Evolutionary conservation across 306 rosid genomes (phyloP).

Genomic region (Hippophae gyantsensis): DNA sequence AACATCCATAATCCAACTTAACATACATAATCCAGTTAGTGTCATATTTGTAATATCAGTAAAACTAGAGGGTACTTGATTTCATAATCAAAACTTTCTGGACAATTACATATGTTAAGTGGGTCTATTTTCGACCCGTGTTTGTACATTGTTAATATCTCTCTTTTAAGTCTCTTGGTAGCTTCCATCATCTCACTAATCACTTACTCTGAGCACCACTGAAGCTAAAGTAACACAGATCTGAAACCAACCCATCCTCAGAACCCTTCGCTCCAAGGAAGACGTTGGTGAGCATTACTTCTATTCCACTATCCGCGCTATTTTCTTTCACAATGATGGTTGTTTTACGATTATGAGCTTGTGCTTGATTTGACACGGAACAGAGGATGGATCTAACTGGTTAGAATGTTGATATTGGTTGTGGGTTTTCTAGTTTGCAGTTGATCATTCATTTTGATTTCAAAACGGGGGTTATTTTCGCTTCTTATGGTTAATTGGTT

Average conservation of each 20-base stretch:
- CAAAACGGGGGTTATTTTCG: background rate
- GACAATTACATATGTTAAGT: conserved; percentile 2
- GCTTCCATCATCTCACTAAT: conserved; percentile 12
- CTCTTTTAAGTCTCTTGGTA: background rate
- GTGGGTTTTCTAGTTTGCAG: conserved; percentile 7
- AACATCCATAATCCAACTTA: too few species aligned
- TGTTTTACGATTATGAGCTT: background rate
- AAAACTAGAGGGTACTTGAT: background rate
- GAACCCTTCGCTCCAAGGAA: conserved; percentile 6
- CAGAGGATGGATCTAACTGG: conserved; percentile 12
- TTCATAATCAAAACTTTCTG: background rate
- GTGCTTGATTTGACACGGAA: conserved; percentile 4
- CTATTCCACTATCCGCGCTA: background rate
- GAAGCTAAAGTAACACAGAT: conserved; percentile 19
- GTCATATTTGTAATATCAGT: conserved; percentile 19
- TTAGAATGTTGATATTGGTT: background rate
- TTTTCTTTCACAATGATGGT: background rate
- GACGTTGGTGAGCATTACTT: conserved; percentile 27
- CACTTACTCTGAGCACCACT: background rate
- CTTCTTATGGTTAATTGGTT: conserved; percentile 3
- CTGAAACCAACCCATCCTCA: conserved; percentile 21
- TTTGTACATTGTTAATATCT: background rate
- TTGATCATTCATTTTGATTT: background rate
- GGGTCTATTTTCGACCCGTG: background rate
- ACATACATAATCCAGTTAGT: background rate